phyloP scores from a whole-genome alignment of 306 rosid species.

The Senna tora region DNA sequence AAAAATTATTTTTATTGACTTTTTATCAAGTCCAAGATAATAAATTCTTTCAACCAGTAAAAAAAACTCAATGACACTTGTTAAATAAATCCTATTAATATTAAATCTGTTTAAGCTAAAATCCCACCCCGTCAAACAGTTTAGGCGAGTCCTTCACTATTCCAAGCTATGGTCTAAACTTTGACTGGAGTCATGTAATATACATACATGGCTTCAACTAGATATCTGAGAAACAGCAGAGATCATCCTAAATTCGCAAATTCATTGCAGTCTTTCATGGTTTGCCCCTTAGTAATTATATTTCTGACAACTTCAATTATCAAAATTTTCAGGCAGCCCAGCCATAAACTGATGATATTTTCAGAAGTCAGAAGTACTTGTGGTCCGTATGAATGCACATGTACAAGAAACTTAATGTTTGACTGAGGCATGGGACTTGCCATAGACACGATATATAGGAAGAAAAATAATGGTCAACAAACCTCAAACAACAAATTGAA shows the following conservation, averaged over 20 bases:
- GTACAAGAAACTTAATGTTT: slow-evolving; percentile 2
- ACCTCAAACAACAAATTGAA: not conserved
- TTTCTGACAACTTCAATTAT: slow-evolving; percentile 21
- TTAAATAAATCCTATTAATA: no score
- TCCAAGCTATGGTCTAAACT: not conserved
- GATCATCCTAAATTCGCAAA: slow-evolving; percentile 24
- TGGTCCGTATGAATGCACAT: not conserved
- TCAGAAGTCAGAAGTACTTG: not conserved
- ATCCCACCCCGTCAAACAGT: slow-evolving; percentile 4
- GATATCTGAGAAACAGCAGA: slow-evolving; percentile 7
- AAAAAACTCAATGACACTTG: no score
- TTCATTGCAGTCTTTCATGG: slow-evolving; percentile 23
- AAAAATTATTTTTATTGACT: no score
- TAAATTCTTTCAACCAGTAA: no score
- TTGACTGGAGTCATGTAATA: not conserved
- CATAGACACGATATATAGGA: not conserved
- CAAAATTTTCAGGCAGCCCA: slow-evolving; percentile 19
- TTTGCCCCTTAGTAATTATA: not conserved
- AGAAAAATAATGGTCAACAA: not conserved
- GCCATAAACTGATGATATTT: slow-evolving; percentile 18
- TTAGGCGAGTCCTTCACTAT: not conserved
- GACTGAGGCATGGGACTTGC: slow-evolving; percentile 26
- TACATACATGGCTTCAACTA: not conserved
- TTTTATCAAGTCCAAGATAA: no score
- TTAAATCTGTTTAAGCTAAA: not conserved